These are phyloP conservation scores for Neofusicoccum laricinum DNA, from an alignment of 2,329 filamentous ascomycete genomes.

Conservation along the genomic window DNA sequence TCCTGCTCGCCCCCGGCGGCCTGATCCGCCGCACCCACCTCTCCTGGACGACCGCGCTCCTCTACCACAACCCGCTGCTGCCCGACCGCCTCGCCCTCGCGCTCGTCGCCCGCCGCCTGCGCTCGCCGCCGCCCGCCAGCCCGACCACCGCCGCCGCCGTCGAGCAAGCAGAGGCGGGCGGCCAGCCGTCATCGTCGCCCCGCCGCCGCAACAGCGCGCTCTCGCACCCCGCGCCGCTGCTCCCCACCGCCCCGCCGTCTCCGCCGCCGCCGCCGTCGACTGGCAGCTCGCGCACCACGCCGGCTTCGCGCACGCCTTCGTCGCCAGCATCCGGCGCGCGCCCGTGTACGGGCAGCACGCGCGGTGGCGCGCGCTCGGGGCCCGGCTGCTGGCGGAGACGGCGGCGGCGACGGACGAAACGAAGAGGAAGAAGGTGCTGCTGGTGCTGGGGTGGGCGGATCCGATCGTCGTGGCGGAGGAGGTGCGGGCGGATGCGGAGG, in stretches of 20 bases:
- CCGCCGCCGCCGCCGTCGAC: slow-evolving; percentile 60
- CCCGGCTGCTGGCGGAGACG: slow-evolving; percentile 46
- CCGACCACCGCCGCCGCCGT: neutral
- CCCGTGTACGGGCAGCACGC: slow-evolving; percentile 65
- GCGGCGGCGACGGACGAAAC: slow-evolving; percentile 30
- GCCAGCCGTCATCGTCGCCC: too few relatives aligned
- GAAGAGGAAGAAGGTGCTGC: slow-evolving; percentile 51
- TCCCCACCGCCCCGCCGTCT: slow-evolving; percentile 52
- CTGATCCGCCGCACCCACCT: slow-evolving; percentile 66
- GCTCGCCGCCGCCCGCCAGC: neutral
- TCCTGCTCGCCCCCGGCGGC: slow-evolving; percentile 77
- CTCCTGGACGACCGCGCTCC: slow-evolving; percentile 57
- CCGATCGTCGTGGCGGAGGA: slow-evolving; percentile 65
- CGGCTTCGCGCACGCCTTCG: slow-evolving; percentile 68
- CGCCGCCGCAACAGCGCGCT: neutral
- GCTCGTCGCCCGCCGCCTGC: slow-evolving; percentile 42
- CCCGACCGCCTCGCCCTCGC: slow-evolving; percentile 56
- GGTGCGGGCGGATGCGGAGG: slow-evolving; percentile 58
- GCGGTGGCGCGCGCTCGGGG: slow-evolving; percentile 59
- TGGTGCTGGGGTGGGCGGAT: slow-evolving; percentile 66
- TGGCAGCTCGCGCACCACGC: slow-evolving; percentile 68
- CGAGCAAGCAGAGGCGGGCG: slow-evolving; percentile 1
- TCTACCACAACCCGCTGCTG: slow-evolving; percentile 61
- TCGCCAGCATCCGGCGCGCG: slow-evolving; percentile 67
- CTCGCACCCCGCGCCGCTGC: slow-evolving; percentile 36